Evolutionary conservation across 2,329 filamentous ascomycete genomes (phyloP).

Genomic region (Trichoderma breve): DNA sequence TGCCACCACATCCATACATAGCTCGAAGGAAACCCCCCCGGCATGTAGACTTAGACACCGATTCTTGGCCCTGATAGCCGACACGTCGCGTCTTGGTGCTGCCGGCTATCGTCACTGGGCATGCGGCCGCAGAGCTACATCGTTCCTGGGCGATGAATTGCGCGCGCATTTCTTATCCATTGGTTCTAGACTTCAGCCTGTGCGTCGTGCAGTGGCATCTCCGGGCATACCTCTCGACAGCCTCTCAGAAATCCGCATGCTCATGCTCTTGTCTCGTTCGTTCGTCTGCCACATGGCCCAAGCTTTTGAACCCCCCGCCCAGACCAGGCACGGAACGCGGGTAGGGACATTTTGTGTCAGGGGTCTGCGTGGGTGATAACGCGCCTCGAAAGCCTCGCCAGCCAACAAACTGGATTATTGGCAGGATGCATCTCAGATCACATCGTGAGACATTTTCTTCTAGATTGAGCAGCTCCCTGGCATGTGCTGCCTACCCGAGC

Average conservation of each 20-base stretch:
- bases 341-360: slow-evolving; percentile 5
- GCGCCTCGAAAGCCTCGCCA: slow-evolving; percentile 7
- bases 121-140: neutral
- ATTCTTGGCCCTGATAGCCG: neutral
- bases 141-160: neutral
- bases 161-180: neutral
- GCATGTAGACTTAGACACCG: slow-evolving; percentile 14
- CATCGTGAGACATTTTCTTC: slow-evolving; percentile 12
- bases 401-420: neutral
- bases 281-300: slow-evolving; percentile 12
- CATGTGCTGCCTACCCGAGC: slow-evolving; percentile 4
- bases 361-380: slow-evolving; percentile 11
- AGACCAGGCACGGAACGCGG: slow-evolving; percentile 14
- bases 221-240: neutral
- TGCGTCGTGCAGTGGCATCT: neutral
- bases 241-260: neutral
- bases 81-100: neutral
- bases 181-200: slow-evolving; percentile 1
- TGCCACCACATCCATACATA: too few species aligned
- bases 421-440: slow-evolving; percentile 8
- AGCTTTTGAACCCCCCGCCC: neutral
- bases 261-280: neutral
- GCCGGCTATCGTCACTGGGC: neutral
- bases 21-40: neutral
- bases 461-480: slow-evolving; percentile 7